Percentiles rank a stretch among this genome's conserved stretches.
These are phyloP conservation scores for Colletotrichum viniferum DNA, from an alignment of 2,329 filamentous ascomycete species.

Conservation along the genomic window DNA sequence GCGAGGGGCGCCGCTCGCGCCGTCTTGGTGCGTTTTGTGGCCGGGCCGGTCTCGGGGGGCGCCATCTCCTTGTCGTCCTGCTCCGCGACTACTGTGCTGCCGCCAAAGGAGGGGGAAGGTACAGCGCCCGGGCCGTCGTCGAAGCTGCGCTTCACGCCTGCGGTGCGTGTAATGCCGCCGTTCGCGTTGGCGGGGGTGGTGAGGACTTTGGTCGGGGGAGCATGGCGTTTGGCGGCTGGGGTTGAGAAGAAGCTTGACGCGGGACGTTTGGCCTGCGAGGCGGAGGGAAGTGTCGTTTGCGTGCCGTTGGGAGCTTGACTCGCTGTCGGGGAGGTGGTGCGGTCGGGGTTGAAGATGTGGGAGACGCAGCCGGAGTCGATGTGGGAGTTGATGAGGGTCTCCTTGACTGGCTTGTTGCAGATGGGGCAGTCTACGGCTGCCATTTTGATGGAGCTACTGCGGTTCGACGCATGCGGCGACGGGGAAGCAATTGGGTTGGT, in stretches of 20 bases:
- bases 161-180: constrained; percentile 28
- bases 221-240: constrained; percentile 60
- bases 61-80: not conserved
- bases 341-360: constrained; percentile 62
- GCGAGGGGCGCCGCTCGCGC: constrained; percentile 82
- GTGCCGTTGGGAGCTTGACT: constrained; percentile 27
- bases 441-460: not conserved
- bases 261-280: constrained; percentile 54
- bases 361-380: constrained; percentile 82
- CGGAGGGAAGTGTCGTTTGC: constrained; percentile 34
- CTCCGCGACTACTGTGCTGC: not conserved
- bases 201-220: constrained; percentile 35
- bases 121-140: constrained; percentile 55
- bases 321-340: constrained; percentile 27
- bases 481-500: not conserved
- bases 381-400: constrained; percentile 83
- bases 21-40: constrained; percentile 70
- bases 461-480: not conserved
- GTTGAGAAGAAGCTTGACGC: constrained; percentile 65
- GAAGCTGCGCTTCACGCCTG: constrained; percentile 55
- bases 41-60: constrained; percentile 34
- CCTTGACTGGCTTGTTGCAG: constrained; percentile 74
- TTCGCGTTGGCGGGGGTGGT: constrained; percentile 37
- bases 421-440: constrained; percentile 76
- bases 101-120: not conserved